Conservation (phyloP, 495 filamentous ascomycete species). For the Parathielavia appendiculata region DNA sequence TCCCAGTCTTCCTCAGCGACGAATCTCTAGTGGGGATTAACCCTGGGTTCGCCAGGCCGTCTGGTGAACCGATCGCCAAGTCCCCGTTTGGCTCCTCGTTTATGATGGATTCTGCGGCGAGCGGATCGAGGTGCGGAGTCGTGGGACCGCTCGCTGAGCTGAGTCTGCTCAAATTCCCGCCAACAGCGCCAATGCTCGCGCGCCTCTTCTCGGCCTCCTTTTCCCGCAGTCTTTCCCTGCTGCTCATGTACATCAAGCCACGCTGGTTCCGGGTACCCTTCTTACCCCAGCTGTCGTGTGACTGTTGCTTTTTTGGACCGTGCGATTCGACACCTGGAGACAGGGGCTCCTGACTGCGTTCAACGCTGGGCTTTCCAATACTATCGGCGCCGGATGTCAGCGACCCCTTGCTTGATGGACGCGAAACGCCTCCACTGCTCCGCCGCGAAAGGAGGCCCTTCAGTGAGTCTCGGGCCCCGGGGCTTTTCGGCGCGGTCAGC, state of each 20-base stretch:
- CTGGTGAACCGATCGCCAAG: conserved; percentile 7
- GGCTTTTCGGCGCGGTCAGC: conserved; percentile 54
- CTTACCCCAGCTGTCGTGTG: conserved; percentile 50
- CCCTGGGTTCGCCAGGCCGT: conserved; percentile 28
- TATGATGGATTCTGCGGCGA: conserved; percentile 49
- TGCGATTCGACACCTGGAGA: conserved; percentile 34
- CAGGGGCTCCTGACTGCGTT: conserved; percentile 41
- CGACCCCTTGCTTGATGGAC: conserved; percentile 51
- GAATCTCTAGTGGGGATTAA: conserved; percentile 64
- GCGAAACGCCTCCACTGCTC: conserved; percentile 39
- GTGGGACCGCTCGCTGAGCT: conserved; percentile 20
- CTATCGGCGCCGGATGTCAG: conserved; percentile 49
- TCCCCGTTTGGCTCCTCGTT: conserved; percentile 44
- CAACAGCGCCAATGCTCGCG: conserved; percentile 35
- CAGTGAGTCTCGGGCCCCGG: conserved; percentile 39
- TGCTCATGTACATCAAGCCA: conserved; percentile 57
- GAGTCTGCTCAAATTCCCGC: conserved; percentile 31
- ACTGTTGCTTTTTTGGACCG: conserved; percentile 40
- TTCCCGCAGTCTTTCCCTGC: conserved; percentile 51
- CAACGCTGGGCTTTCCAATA: conserved; percentile 55
- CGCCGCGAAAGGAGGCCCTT: conserved; percentile 41
- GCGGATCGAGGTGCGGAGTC: conserved; percentile 39
- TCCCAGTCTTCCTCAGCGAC: conserved; percentile 55
- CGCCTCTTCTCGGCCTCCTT: conserved; percentile 50
- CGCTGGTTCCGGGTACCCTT: conserved; percentile 47